Conservation (phyloP, 257 asterid genomes). For the Nyctanthes arbortristis region DNA sequence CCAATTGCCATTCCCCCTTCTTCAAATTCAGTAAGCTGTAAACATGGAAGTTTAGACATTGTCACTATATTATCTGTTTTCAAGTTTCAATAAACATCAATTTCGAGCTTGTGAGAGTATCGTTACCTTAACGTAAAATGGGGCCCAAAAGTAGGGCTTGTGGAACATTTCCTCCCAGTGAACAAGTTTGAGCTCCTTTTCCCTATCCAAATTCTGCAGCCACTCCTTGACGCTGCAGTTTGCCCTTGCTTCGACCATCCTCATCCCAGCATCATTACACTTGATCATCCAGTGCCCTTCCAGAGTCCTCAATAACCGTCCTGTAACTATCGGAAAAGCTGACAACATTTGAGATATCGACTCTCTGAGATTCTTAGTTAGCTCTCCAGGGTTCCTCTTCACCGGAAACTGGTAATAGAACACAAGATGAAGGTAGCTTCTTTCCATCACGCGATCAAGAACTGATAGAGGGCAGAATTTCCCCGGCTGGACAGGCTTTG, state of each 20-base stretch:
- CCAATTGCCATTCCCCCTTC: slow-evolving; percentile 68
- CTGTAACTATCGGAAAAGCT: slow-evolving; percentile 40
- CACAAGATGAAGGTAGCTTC: slow-evolving; percentile 36
- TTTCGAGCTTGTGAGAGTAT: not conserved
- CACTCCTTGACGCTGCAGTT: slow-evolving; percentile 48
- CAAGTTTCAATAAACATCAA: too few relatives aligned
- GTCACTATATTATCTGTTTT: too few relatives aligned
- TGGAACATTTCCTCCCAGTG: slow-evolving; percentile 65
- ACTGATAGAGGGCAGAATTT: slow-evolving; percentile 43
- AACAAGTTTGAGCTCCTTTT: slow-evolving; percentile 55
- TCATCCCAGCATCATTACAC: slow-evolving; percentile 62
- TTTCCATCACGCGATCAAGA: slow-evolving; percentile 58
- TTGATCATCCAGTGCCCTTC: slow-evolving; percentile 57
- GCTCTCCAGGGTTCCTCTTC: slow-evolving; percentile 34
- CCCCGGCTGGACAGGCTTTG: slow-evolving; percentile 46
- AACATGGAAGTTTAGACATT: too few relatives aligned
- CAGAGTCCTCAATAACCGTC: slow-evolving; percentile 40
- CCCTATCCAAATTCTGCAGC: slow-evolving; percentile 56
- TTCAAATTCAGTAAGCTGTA: slow-evolving; percentile 63
- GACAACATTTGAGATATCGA: slow-evolving; percentile 41
- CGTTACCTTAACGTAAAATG: slow-evolving; percentile 56
- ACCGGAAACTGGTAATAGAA: slow-evolving; percentile 40
- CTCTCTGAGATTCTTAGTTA: slow-evolving; percentile 36
- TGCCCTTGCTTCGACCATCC: slow-evolving; percentile 54
- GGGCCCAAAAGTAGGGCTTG: slow-evolving; percentile 58